phyloP scores from a whole-genome alignment of 192 early-diverging fungal species.

The Piromyces finnis region DNA sequence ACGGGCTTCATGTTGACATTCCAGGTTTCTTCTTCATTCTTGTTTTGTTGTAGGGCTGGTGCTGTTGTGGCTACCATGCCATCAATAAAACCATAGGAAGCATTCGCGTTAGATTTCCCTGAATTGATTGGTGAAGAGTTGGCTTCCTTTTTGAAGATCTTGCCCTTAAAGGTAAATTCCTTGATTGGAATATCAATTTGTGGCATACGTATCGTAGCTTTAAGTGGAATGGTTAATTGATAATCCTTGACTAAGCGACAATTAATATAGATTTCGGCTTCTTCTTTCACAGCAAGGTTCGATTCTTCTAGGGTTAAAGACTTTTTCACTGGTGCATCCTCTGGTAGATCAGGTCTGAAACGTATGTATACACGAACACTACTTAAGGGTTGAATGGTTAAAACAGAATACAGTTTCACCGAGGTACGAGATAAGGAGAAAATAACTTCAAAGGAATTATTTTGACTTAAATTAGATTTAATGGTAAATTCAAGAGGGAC shows the following conservation, averaged over 20 bases:
- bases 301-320: conserved; percentile 16
- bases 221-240: conserved; percentile 45
- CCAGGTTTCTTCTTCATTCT: conserved; percentile 22
- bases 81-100: not conserved
- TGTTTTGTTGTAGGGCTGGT: not conserved
- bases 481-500: conserved; percentile 61
- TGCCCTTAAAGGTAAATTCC: conserved; percentile 12
- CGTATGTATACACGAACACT: conserved; percentile 50
- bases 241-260: conserved; percentile 67
- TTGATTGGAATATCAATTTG: conserved; percentile 17
- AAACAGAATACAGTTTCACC: conserved; percentile 47
- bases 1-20: conserved; percentile 20
- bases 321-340: not conserved
- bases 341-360: conserved; percentile 19
- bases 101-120: not conserved
- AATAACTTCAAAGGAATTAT: conserved; percentile 47
- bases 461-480: conserved; percentile 36
- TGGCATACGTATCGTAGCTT: conserved; percentile 38
- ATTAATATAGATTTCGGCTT: conserved; percentile 54
- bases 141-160: not conserved
- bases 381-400: conserved; percentile 45
- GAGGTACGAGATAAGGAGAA: conserved; percentile 59
- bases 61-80: not conserved
- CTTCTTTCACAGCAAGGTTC: conserved; percentile 38
- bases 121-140: not conserved